A percentile compares a stretch with the other conserved stretches of the same genome.
Conservation (phyloP, 192 early-diverging fungal species). For the Gonapodya sp. region DNA sequence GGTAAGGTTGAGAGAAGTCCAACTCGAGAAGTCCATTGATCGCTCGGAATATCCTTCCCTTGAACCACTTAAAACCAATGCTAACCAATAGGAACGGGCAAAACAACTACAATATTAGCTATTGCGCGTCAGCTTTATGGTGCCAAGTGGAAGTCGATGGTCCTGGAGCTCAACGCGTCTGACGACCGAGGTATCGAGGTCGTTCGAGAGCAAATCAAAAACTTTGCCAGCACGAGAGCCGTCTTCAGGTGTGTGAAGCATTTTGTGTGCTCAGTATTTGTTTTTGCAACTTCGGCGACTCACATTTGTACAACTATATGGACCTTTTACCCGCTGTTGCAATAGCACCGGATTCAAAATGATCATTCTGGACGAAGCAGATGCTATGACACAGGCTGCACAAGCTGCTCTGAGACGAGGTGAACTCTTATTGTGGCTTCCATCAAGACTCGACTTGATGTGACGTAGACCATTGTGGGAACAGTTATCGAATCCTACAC, state of each 20-base stretch:
- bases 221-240: conserved; percentile 90
- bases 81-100: conserved; percentile 52
- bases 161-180: conserved; percentile 95
- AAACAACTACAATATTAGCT: conserved; percentile 93
- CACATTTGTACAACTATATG: too few species aligned
- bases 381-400: conserved; percentile 87
- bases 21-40: not conserved
- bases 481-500: conserved; percentile 98
- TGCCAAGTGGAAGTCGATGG: conserved; percentile 72
- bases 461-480: not conserved
- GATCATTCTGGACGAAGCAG: conserved; percentile 95
- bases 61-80: too few species aligned
- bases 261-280: not conserved
- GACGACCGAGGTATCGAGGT: conserved; percentile 98
- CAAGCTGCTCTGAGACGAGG: conserved; percentile 86
- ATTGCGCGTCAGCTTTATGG: conserved; percentile 85
- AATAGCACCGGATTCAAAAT: conserved; percentile 80
- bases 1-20: conserved; percentile 28
- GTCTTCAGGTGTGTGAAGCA: conserved; percentile 58
- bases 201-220: conserved; percentile 96
- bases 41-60: too few species aligned
- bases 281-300: not conserved
- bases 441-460: not conserved
- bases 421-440: conserved; percentile 16
- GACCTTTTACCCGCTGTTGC: not conserved